These are phyloP conservation scores for Lentinula sp. DNA, from an alignment of 768 basidiomycete species.

Conservation along the genomic window DNA sequence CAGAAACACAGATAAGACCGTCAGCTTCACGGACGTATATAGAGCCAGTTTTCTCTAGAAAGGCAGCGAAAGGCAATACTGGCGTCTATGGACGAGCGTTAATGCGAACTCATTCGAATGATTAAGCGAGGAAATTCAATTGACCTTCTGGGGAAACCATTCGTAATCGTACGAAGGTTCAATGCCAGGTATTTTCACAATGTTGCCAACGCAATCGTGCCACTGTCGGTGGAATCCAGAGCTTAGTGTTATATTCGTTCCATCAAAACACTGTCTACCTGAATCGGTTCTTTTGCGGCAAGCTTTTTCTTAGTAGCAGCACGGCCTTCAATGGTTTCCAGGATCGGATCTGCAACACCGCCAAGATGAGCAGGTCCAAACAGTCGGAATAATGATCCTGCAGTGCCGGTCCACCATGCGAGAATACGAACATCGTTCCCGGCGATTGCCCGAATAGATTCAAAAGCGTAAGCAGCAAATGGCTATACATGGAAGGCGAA, in stretches of 20 bases:
- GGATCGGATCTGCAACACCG: neutral
- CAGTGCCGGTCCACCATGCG: conserved; percentile 1
- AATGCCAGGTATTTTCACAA: neutral
- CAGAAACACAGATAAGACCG: conserved; percentile 11
- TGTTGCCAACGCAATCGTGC: neutral
- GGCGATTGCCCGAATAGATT: neutral
- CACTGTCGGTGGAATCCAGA: neutral
- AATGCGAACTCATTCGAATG: neutral
- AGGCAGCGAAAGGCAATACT: conserved; percentile 3
- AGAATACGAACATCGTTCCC: neutral
- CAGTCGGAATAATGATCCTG: neutral
- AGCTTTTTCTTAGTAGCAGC: neutral
- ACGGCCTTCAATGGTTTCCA: neutral
- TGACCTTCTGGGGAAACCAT: conserved; percentile 3
- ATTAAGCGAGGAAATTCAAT: neutral
- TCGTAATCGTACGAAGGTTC: neutral
- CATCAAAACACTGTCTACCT: neutral
- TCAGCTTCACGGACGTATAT: conserved; percentile 3
- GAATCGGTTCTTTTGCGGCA: neutral
- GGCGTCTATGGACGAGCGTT: neutral
- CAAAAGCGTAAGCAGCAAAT: neutral
- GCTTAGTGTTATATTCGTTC: neutral
- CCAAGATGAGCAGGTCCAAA: conserved; percentile 1
- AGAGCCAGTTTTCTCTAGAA: neutral
- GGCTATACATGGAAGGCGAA: neutral